These are phyloP conservation scores for Diatrype stigma DNA, from an alignment of 2,329 filamentous ascomycete genomes.

Conservation along the genomic window DNA sequence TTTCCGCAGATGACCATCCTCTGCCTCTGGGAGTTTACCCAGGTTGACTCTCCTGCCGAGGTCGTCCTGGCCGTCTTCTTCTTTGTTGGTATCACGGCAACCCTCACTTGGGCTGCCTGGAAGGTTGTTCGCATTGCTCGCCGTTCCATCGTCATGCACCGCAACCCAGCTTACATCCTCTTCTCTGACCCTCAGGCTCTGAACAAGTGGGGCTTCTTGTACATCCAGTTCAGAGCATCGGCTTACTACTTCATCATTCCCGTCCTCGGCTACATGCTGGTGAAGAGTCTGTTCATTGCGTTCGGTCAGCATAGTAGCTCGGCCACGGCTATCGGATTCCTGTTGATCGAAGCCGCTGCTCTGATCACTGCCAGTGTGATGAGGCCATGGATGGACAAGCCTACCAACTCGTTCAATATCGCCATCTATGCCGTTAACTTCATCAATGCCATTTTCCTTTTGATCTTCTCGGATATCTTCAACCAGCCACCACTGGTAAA, in stretches of 20 bases:
- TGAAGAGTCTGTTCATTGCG: conserved; percentile 80
- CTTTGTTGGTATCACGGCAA: conserved; percentile 68
- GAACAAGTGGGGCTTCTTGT: conserved; percentile 91
- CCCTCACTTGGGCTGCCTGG: conserved; percentile 72
- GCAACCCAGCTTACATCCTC: conserved; percentile 85
- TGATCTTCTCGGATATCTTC: conserved; percentile 80
- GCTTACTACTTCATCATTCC: conserved; percentile 86
- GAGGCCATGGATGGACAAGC: conserved; percentile 93
- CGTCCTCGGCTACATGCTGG: conserved; percentile 63
- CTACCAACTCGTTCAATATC: conserved; percentile 87
- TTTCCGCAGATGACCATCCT: conserved; percentile 82
- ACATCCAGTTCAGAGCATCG: conserved; percentile 83
- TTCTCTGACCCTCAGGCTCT: conserved; percentile 80
- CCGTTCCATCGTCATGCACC: conserved; percentile 78
- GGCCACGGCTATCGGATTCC: conserved; percentile 69
- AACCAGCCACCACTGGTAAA: conserved; percentile 72
- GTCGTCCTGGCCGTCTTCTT: conserved; percentile 78
- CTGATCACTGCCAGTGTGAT: conserved; percentile 70
- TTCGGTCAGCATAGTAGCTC: conserved; percentile 64
- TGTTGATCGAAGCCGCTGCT: conserved; percentile 70
- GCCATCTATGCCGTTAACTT: conserved; percentile 79
- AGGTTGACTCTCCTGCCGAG: conserved; percentile 72
- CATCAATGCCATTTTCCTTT: conserved; percentile 72
- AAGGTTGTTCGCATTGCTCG: conserved; percentile 81
- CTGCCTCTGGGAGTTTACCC: conserved; percentile 80